Evolutionary conservation across 805 yeast species (phyloP), one percentile per base, ranked within the genome.

Genomic region (Sugiyamaella lignohabitans): DNA sequence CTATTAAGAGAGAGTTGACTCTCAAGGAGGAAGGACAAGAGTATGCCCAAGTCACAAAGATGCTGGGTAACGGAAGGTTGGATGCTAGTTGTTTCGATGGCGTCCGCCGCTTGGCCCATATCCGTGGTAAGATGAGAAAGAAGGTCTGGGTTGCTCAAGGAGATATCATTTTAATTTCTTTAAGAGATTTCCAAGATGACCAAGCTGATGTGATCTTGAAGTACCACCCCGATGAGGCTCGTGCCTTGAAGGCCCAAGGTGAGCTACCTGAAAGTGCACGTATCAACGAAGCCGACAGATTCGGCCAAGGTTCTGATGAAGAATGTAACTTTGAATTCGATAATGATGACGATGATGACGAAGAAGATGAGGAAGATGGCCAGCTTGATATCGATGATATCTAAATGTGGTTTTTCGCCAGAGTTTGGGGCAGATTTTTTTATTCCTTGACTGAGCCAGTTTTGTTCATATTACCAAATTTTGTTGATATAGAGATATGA

Each of bases 71-170:
- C 65, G 98, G 98, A 56, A 82, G 98, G 70, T 83, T 93, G 47
- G 96, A 89, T 68, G 96, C 95, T 46, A 68, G 81, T 43, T 93
- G 98, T 73, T 93, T 93, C 63, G 99, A 93, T 64, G 96, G 95
- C 55, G 74, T 76, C 58, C 86, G 81, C 66, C 82, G 99, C 75
- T 79, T 88, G 79, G 98, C 95, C 17, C 98, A 91, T 66, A 93
- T 93, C 64, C 87, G 99, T 78, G 99, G 99, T 61, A 93, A 93
- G 67, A 79, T 93, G 72, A 86, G 99, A 79, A 93, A 93, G 83
- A 93, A 91, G 79, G 98, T 93, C 52, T 93, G 99, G 99, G 89
- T 93, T 87, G 86, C 86, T 41, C 98, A 88, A 69, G 98, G 98
- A 73, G 99, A 93, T 67, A 93, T 93, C 60, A 87, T 93, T 58